Conservation (phyloP, 495 filamentous ascomycete species). For the Neurospora sp. region DNA sequence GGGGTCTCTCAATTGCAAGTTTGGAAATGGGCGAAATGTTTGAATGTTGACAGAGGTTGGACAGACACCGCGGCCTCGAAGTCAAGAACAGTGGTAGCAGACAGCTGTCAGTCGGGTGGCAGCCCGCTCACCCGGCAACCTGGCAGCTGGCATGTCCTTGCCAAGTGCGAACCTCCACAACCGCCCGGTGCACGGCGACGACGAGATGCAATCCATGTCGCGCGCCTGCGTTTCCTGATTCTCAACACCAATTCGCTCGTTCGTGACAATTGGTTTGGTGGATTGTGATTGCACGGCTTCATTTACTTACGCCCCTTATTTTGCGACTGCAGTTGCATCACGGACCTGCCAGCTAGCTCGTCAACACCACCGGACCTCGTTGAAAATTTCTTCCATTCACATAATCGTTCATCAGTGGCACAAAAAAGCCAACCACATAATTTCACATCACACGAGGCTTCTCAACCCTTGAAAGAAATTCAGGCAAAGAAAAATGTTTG, state of each 20-base stretch:
- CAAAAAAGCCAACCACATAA: not conserved
- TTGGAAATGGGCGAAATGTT: not conserved
- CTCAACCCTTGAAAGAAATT: not conserved
- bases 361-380: not conserved
- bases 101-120: not conserved
- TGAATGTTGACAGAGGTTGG: not conserved
- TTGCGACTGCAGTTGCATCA: not conserved
- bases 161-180: not conserved
- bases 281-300: not conserved
- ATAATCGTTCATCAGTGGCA: not conserved
- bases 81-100: not conserved
- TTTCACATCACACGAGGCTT: not conserved
- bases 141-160: not conserved
- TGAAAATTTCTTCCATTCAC: not conserved
- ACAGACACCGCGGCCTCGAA: not conserved
- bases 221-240: not conserved
- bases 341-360: not conserved
- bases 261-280: not conserved
- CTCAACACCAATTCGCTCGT: not conserved
- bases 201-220: not conserved
- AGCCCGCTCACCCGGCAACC: not conserved
- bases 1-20: not conserved
- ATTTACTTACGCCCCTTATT: not conserved
- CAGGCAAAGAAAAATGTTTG: conserved; percentile 33
- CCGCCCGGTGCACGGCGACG: not conserved